Base-by-base conservation (phyloP, 2,329 filamentous ascomycete genomes). In the Cladophialophora yegresii region DNA sequence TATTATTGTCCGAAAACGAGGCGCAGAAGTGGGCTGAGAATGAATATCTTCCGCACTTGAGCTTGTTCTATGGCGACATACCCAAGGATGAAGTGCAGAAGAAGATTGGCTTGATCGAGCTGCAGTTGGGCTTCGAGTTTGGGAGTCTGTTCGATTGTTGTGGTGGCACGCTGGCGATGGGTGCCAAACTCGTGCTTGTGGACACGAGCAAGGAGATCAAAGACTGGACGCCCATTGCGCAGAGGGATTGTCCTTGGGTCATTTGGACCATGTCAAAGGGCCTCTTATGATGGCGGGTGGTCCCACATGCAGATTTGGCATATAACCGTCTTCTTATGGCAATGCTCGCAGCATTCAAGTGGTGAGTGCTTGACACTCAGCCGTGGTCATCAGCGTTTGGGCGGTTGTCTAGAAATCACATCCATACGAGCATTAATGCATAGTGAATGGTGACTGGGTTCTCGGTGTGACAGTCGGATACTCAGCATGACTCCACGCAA, bases 81-180 rank as follows among this genome's bases (percentile, higher is more conserved):
- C 54, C 61, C 23, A 33, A 51, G n/a, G 47, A 16, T 7, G 64
- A 68, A n/a, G 64, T 64, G 2, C 28, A 67, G 61, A 67, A 67
- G 58, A 66, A 67, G 28, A 54, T 68, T 32, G 36, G 54, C 8
- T n/a, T 67, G 22, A 63, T 68, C 20, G 66, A 68, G 56, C 20
- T 67, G 61, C 66, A 68, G 54, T 23, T 68, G 13, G 66, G 63
- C 9, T 68, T 59, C 12, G 64, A 63, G 32, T 49, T 68, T 23
- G 66, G 66, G 10, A 66, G 63, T 64, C 33, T 68, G 20, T 68
- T 68, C 54, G 66, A 63, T 43, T 68, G 66, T 40, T 68, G 66
- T 62, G 66, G 66, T 5, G 66, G 66, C 20, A 66, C 61, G 3
- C 23, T 68, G 49, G 54, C 61, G 6, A 61, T 64, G 64, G 66